A percentile compares a stretch with the other conserved stretches of the same genome.
phyloP scores from a whole-genome alignment of 306 rosid species.

The Cucurbita pepo region DNA sequence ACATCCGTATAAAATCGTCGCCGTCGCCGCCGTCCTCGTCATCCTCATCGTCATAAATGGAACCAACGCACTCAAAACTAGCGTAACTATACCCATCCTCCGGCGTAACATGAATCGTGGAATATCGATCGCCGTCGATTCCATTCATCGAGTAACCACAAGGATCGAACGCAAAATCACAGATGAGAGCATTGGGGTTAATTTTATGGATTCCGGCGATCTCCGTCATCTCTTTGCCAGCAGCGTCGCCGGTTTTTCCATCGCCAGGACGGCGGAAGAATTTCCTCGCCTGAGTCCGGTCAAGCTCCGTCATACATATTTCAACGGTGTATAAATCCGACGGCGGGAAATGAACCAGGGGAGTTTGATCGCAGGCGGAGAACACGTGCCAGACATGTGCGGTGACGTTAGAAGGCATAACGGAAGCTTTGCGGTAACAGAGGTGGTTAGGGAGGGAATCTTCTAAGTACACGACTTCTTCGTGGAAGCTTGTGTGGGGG shows the following conservation, averaged over 20 bases:
- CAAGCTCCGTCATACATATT: slow-evolving; percentile 92
- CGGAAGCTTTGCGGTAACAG: slow-evolving; percentile 51
- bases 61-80: slow-evolving; percentile 67
- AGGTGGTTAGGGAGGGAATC: slow-evolving; percentile 38
- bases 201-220: slow-evolving; percentile 50
- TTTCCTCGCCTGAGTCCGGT: slow-evolving; percentile 39
- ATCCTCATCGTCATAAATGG: slow-evolving; percentile 13
- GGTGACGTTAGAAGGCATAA: slow-evolving; percentile 56
- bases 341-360: background rate
- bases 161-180: slow-evolving; percentile 84
- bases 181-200: slow-evolving; percentile 47
- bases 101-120: slow-evolving; percentile 93
- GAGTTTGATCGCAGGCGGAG: slow-evolving; percentile 27
- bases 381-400: slow-evolving; percentile 88
- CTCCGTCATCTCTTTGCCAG: slow-evolving; percentile 87
- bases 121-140: slow-evolving; percentile 60
- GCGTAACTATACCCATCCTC: slow-evolving; percentile 96
- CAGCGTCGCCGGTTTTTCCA: slow-evolving; percentile 44
- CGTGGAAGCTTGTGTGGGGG: slow-evolving; percentile 64
- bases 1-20: slow-evolving; percentile 28
- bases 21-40: slow-evolving; percentile 11
- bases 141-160: slow-evolving; percentile 97
- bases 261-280: slow-evolving; percentile 42
- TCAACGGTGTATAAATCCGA: slow-evolving; percentile 51
- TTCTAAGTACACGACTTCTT: slow-evolving; percentile 52